Percentiles rank a stretch among this genome's conserved stretches.
Evolutionary conservation across 257 asterid species (phyloP).

Genomic region (Solanum gracilifrons): DNA sequence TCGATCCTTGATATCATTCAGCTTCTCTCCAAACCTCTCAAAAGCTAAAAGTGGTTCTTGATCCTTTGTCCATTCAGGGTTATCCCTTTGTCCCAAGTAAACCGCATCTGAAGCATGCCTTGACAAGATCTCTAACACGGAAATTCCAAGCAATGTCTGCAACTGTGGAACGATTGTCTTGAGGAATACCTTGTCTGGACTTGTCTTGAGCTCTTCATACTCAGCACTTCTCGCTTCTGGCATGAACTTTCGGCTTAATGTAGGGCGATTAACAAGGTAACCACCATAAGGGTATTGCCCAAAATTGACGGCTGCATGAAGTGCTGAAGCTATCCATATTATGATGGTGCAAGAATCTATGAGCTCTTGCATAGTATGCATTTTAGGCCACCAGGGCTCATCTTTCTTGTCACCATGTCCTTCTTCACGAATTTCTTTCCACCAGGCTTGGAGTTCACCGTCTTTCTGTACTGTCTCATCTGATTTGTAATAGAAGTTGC

Average conservation of each 20-base stretch:
- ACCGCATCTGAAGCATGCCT: constrained; percentile 63
- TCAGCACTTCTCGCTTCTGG: constrained; percentile 48
- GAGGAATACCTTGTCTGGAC: constrained; percentile 51
- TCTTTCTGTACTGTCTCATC: constrained; percentile 34
- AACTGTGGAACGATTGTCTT: constrained; percentile 45
- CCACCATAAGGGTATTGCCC: constrained; percentile 70
- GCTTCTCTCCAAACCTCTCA: constrained; percentile 36
- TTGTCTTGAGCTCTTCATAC: constrained; percentile 40
- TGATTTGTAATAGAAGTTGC: constrained; percentile 43
- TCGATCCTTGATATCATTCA: constrained; percentile 28
- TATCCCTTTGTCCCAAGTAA: constrained; percentile 55
- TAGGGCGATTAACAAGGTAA: constrained; percentile 50
- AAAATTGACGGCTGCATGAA: constrained; percentile 63
- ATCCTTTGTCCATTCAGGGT: constrained; percentile 54
- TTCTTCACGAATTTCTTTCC: constrained; percentile 53
- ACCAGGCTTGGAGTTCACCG: constrained; percentile 67
- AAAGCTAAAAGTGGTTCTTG: constrained; percentile 39
- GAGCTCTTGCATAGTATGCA: constrained; percentile 44
- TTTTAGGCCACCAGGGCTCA: constrained; percentile 68
- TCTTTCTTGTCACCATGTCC: constrained; percentile 68
- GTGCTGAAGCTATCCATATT: constrained; percentile 77
- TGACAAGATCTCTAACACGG: constrained; percentile 50
- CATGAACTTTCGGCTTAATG: constrained; percentile 51
- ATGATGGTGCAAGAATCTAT: constrained; percentile 51
- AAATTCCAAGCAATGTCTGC: constrained; percentile 39